Evolutionary conservation across 306 rosid species (phyloP).

Genomic region (Acacia acuminata): DNA sequence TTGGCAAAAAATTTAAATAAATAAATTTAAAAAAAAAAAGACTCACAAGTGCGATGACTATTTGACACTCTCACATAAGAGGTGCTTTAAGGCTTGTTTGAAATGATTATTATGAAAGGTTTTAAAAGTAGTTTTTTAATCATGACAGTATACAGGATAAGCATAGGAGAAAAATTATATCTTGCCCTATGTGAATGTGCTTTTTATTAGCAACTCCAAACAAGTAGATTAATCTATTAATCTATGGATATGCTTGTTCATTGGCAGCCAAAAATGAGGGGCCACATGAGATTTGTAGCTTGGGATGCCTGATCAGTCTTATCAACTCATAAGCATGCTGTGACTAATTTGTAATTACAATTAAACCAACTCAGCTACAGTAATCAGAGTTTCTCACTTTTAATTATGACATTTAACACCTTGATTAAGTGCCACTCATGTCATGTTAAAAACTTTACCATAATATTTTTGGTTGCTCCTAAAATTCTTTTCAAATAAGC

Average conservation of each 20-base stretch:
- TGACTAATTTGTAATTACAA: neutral
- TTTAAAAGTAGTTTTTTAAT: no score
- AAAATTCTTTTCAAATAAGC: neutral
- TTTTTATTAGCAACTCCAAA: no score
- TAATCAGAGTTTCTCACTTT: neutral
- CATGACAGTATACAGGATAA: no score
- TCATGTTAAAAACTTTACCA: neutral
- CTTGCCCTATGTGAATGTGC: accelerated
- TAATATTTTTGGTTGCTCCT: neutral
- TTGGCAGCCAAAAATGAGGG: neutral
- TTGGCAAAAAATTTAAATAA: no score
- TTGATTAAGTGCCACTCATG: neutral
- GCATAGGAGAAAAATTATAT: no score
- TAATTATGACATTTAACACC: neutral
- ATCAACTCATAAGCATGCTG: slow-evolving; percentile 1
- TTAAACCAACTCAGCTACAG: neutral
- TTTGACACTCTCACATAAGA: no score
- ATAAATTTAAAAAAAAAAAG: no score
- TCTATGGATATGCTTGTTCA: neutral
- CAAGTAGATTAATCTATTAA: neutral
- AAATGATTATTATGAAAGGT: no score
- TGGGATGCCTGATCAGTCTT: neutral
- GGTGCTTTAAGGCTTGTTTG: no score
- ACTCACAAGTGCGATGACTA: no score
- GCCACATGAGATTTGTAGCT: neutral